Conservation (phyloP, 495 filamentous ascomycete species). For the Pseudomonodictys pantanalensis region DNA sequence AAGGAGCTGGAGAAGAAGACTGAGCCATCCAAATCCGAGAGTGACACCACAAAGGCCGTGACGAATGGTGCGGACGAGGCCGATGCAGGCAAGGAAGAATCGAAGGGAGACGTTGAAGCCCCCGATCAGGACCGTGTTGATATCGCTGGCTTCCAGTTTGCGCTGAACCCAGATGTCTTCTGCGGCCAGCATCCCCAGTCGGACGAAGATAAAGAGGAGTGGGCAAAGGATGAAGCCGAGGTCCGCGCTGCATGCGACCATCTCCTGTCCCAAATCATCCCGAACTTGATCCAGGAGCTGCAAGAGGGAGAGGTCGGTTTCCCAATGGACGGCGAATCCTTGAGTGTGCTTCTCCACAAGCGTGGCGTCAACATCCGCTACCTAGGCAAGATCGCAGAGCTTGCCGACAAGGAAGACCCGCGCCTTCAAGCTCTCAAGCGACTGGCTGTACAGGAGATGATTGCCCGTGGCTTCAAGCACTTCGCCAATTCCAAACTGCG, state of each 20-base stretch:
- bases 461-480: slow-evolving; percentile 92
- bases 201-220: slow-evolving; percentile 80
- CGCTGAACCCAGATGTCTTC: slow-evolving; percentile 93
- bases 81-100: slow-evolving; percentile 31
- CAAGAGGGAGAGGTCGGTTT: slow-evolving; percentile 91
- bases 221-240: slow-evolving; percentile 82
- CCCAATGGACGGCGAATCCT: slow-evolving; percentile 93
- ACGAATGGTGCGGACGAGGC: slow-evolving; percentile 5
- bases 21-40: slow-evolving; percentile 22
- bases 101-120: slow-evolving; percentile 39
- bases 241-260: slow-evolving; percentile 80
- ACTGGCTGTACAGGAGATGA: slow-evolving; percentile 85
- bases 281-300: slow-evolving; percentile 73
- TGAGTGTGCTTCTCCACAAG: slow-evolving; percentile 88
- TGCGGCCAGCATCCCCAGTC: slow-evolving; percentile 89
- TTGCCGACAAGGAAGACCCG: slow-evolving; percentile 62
- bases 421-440: slow-evolving; percentile 73
- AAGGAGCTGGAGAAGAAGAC: slow-evolving; percentile 55
- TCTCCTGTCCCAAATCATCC: slow-evolving; percentile 71
- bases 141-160: slow-evolving; percentile 78
- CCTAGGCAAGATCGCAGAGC: slow-evolving; percentile 73
- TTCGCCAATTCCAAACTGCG: slow-evolving; percentile 74
- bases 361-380: slow-evolving; percentile 97
- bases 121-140: slow-evolving; percentile 63
- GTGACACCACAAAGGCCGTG: slow-evolving; percentile 11